Evolutionary conservation across 73 alveolate genomes (phyloP), one percentile per base, ranked within the genome.

Genomic region (Paramecium sexaurelia): DNA sequence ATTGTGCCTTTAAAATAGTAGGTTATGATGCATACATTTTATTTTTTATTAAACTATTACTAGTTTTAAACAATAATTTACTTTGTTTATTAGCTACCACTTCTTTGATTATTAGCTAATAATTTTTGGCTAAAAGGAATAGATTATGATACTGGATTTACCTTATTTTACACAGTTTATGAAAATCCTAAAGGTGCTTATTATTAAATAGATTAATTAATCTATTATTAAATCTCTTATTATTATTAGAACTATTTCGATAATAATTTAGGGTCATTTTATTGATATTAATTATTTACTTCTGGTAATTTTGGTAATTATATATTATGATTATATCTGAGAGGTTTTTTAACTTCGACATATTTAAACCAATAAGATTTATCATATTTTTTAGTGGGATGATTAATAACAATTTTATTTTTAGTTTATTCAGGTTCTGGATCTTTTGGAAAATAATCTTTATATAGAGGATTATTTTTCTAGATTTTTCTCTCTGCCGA

Each of bases 301-400:
- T 61, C 83, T 29, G 83, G 51, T 11, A 61, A 61, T 45, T 78
- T 78, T 10, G 90, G 90, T 22, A 78, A 45, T 78, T 78, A 45
- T 2, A 78, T 78, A 22, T 78, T 39, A 10, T 56, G 90, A 29
- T 45, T 37, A 5, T 20, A 29, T 41, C 40, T 45, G 17, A 75
- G 26, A 13, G 43, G 47, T 61, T 61, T 61, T 11, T 61, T 7
- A 40, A 45, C 8, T 0, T 78, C 90, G 41, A 78, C 90, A 78
- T 78, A 78, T 61, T 78, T 78, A 24, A 40, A 78, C 90, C 90
- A 78, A 78, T 78, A 78, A 22, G 90, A 78, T 78, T 78, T 78
- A 11, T 78, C 90, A 41, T 78, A 78, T 78, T 78, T 78, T 19
- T 78, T 78, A 24, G 90, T 78, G 6, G 90, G 90, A 40, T 39